phyloP scores from a whole-genome alignment of 164 flowering plant species.

The Umbilicus rupestris region DNA sequence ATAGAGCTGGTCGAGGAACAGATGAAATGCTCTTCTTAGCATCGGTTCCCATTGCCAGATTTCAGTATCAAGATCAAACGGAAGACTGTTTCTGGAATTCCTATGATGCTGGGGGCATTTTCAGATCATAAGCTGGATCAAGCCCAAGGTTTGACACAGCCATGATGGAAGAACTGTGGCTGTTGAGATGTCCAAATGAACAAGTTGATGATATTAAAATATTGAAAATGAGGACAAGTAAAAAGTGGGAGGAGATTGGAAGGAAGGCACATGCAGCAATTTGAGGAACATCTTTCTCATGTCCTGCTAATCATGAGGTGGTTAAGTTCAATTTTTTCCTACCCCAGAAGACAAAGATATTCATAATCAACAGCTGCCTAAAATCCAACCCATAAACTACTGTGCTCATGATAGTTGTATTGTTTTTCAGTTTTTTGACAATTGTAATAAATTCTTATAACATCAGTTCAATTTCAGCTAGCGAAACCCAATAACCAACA shows the following conservation, averaged over 20 bases:
- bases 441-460: no score
- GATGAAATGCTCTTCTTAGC: not conserved
- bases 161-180: no score
- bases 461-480: no score
- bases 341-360: not conserved
- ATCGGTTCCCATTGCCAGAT: not conserved
- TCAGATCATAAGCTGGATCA: no score
- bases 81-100: no score
- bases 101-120: no score
- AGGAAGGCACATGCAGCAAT: constrained; percentile 4
- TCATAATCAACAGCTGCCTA: not conserved
- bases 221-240: no score
- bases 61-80: no score
- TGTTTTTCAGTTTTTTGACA: not conserved
- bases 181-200: not conserved
- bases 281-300: constrained; percentile 4
- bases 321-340: not conserved
- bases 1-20: constrained; percentile 50
- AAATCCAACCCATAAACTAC: not conserved
- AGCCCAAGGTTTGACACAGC: no score
- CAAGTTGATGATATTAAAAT: not conserved
- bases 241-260: no score
- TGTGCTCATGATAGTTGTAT: not conserved
- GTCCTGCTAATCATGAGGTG: constrained; percentile 2
- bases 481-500: no score